A percentile compares a stretch with the other conserved stretches of the same genome.
Evolutionary conservation across 2,329 filamentous ascomycete genomes (phyloP).

Genomic region (Ambrosiella beaveri): DNA sequence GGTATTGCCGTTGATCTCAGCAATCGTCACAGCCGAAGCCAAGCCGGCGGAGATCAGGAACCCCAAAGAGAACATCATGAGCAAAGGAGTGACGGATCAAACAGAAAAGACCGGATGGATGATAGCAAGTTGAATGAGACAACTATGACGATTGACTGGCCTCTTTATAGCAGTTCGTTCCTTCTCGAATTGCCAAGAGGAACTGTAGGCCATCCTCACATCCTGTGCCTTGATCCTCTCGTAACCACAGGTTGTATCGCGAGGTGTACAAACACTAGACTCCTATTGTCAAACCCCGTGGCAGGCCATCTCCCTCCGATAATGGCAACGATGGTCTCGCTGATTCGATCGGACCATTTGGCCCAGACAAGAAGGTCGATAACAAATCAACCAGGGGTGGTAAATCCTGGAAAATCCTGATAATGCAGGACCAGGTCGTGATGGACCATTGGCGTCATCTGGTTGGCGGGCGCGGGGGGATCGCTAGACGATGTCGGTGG

Average conservation of each 20-base stretch:
- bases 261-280: too few relatives aligned
- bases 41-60: conserved; percentile 18
- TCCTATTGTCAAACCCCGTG: too few relatives aligned
- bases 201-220: neutral
- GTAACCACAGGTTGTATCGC: neutral
- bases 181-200: neutral
- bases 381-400: neutral
- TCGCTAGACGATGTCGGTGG: neutral
- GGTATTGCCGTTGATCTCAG: conserved; percentile 47
- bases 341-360: neutral
- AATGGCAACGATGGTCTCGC: neutral
- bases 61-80: conserved; percentile 19
- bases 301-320: neutral
- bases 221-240: neutral
- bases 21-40: conserved; percentile 30
- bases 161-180: neutral
- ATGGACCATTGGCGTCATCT: neutral
- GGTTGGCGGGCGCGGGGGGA: neutral
- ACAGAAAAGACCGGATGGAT: neutral
- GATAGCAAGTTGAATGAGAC: neutral
- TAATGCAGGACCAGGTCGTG: neutral
- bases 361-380: conserved; percentile 6
- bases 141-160: neutral
- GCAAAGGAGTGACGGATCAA: neutral
- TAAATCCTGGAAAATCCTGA: neutral